These are phyloP conservation scores for Penicillium subrubescens DNA, from an alignment of 495 filamentous ascomycete species.

Conservation along the genomic window DNA sequence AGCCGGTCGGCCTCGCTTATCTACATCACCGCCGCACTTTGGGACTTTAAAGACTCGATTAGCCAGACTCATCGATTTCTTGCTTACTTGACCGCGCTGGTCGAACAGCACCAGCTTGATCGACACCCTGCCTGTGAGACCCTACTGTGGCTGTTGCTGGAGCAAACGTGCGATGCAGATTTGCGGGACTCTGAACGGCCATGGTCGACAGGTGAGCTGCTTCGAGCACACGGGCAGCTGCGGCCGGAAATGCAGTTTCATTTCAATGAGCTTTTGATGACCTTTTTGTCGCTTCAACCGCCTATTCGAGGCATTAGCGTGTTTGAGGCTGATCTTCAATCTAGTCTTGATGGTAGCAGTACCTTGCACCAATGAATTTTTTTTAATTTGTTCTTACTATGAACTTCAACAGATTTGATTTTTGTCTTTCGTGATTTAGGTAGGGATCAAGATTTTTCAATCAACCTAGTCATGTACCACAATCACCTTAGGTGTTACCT, in stretches of 20 bases:
- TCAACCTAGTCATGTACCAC: too few species aligned
- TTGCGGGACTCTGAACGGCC: constrained; percentile 41
- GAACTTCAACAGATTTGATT: background rate
- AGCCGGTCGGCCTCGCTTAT: constrained; percentile 45
- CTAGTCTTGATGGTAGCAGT: background rate
- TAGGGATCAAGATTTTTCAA: too few species aligned
- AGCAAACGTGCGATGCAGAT: constrained; percentile 41
- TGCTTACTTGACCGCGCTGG: constrained; percentile 25
- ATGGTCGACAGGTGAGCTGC: constrained; percentile 44
- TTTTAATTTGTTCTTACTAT: background rate
- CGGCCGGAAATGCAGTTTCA: constrained; percentile 45
- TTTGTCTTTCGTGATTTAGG: background rate
- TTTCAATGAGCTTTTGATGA: constrained; percentile 48
- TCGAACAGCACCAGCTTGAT: constrained; percentile 39
- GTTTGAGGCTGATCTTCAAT: constrained; percentile 38
- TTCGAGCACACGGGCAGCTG: constrained; percentile 40
- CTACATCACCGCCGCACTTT: constrained; percentile 43
- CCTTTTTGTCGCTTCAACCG: constrained; percentile 35
- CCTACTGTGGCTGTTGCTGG: constrained; percentile 45
- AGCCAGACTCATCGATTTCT: constrained; percentile 42
- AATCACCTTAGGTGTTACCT: too few species aligned
- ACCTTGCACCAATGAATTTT: background rate
- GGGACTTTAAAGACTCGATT: constrained; percentile 39
- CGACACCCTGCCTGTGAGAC: constrained; percentile 45
- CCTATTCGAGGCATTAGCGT: constrained; percentile 38